These are phyloP conservation scores for Aureobasidium lini DNA, from an alignment of 2,329 filamentous ascomycete genomes.

Conservation along the genomic window DNA sequence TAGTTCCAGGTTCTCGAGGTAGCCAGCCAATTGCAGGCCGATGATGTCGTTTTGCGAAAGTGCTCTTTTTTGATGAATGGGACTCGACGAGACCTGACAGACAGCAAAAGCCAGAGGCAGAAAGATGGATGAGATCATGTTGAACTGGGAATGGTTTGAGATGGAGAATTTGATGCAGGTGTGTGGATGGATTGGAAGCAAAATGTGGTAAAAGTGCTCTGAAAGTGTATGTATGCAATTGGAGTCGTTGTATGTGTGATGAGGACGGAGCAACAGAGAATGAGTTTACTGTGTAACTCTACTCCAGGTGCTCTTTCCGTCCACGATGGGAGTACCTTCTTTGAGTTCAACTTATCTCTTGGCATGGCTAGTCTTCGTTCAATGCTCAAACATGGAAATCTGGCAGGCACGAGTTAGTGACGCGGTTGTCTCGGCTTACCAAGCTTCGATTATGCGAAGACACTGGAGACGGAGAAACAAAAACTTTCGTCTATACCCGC, in stretches of 20 bases:
- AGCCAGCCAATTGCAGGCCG: constrained; percentile 24
- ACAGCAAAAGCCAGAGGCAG: not conserved
- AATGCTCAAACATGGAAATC: not conserved
- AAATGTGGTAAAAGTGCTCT: not conserved
- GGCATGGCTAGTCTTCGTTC: no score
- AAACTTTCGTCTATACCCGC: constrained; percentile 14
- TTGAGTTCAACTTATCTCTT: no score
- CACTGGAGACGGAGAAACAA: not conserved
- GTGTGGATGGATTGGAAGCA: not conserved
- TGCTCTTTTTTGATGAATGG: constrained; percentile 1
- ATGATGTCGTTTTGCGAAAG: constrained; percentile 15
- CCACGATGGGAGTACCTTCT: not conserved
- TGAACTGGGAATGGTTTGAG: not conserved
- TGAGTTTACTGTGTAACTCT: not conserved
- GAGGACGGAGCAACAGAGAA: not conserved
- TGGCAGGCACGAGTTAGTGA: not conserved
- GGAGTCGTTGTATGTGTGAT: not conserved
- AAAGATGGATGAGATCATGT: not conserved
- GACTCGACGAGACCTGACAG: not conserved
- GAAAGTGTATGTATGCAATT: not conserved
- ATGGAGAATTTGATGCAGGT: not conserved
- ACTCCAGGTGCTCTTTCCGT: no score
- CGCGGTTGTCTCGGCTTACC: not conserved
- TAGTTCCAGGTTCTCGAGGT: constrained; percentile 26
- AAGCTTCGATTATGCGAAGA: not conserved